Percentiles rank a stretch among this genome's conserved stretches.
Evolutionary conservation across 768 basidiomycete genomes (phyloP).

Genomic region (Trametes elegans): DNA sequence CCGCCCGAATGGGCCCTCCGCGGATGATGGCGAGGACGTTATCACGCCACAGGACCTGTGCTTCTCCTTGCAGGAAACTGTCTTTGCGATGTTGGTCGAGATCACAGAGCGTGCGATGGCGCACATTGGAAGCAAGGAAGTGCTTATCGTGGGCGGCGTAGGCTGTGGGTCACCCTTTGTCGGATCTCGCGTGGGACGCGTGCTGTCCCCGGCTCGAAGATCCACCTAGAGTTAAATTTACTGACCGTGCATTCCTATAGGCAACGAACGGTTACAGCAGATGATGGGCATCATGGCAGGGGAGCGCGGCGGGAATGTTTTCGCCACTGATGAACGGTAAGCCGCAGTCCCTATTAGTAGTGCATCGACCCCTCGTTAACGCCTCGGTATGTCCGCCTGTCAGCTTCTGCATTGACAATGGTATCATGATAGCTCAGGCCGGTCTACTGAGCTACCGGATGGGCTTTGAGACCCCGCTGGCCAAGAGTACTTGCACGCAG

Average conservation of each 20-base stretch:
- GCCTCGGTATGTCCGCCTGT: neutral
- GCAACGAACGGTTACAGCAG: constrained; percentile 89
- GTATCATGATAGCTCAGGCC: constrained; percentile 99
- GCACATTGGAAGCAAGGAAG: constrained; percentile 94
- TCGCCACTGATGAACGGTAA: constrained; percentile 94
- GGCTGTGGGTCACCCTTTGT: constrained; percentile 68
- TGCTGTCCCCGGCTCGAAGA: neutral
- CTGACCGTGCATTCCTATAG: constrained; percentile 39
- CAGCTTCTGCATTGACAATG: constrained; percentile 99
- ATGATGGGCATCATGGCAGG: constrained; percentile 99
- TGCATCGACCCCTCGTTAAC: neutral
- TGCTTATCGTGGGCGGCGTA: constrained; percentile 97
- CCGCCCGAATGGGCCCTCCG: constrained; percentile 42
- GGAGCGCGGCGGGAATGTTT: constrained; percentile 85
- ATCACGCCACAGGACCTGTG: constrained; percentile 97
- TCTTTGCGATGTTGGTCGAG: constrained; percentile 98
- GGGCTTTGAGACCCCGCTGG: constrained; percentile 77
- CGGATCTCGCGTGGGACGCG: too few relatives aligned
- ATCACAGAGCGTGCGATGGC: constrained; percentile 99
- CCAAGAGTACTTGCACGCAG: constrained; percentile 89
- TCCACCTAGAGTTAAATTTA: too few relatives aligned
- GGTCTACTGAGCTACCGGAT: constrained; percentile 89
- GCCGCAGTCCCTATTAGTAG: constrained; percentile 20
- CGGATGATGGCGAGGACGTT: constrained; percentile 54
- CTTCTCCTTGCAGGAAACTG: constrained; percentile 94